Evolutionary conservation across 208 protist genomes (phyloP).

Genomic region (Acanthamoeba royreba): DNA sequence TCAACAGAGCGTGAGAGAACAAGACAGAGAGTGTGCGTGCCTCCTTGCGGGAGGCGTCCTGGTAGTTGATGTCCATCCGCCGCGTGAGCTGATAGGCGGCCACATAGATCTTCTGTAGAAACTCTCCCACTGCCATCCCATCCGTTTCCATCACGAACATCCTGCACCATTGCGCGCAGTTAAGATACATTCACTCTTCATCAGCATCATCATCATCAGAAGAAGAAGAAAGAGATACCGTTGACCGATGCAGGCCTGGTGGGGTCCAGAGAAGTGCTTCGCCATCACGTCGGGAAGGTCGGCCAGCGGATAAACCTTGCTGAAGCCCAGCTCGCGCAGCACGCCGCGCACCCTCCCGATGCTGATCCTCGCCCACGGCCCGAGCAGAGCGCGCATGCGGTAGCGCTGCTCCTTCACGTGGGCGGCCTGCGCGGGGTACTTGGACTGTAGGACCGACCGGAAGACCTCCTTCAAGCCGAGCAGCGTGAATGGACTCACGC

Average conservation of each 20-base stretch:
- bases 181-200: not conserved
- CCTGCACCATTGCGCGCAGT: not conserved
- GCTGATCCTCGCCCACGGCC: not conserved
- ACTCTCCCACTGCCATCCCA: not conserved
- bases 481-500: not conserved
- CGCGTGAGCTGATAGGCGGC: not conserved
- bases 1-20: not conserved
- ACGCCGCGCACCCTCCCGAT: not conserved
- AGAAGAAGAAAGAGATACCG: not conserved
- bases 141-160: not conserved
- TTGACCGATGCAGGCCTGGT: not conserved
- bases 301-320: not conserved
- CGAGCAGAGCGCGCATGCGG: not conserved
- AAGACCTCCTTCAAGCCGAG: not conserved
- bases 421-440: not conserved
- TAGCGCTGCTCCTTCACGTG: not conserved
- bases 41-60: not conserved
- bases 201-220: not conserved
- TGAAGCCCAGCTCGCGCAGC: not conserved
- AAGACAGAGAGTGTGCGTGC: not conserved
- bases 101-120: not conserved
- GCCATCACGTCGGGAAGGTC: not conserved
- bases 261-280: not conserved
- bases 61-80: not conserved
- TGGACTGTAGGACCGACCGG: not conserved